Evolutionary conservation across 805 yeast genomes (phyloP).

Genomic region (Kregervanrija delftensis): DNA sequence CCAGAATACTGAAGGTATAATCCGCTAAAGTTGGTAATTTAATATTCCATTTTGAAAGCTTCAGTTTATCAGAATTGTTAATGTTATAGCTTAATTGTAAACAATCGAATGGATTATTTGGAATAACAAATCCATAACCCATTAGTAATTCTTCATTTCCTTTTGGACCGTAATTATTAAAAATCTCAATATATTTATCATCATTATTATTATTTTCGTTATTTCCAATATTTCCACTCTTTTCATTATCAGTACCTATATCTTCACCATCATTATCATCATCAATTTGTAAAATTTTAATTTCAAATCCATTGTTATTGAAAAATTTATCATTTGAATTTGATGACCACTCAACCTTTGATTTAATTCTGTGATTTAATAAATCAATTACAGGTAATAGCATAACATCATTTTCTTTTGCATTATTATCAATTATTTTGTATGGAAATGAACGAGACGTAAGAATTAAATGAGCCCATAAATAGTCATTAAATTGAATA

Average conservation of each 20-base stretch:
- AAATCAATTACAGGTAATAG: slow-evolving; percentile 74
- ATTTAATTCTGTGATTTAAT: slow-evolving; percentile 60
- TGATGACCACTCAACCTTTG: slow-evolving; percentile 58
- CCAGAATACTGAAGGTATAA: slow-evolving; percentile 21
- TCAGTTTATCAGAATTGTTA: not conserved
- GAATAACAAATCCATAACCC: slow-evolving; percentile 73
- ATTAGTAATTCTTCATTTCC: slow-evolving; percentile 77
- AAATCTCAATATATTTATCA: slow-evolving; percentile 42
- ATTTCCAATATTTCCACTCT: slow-evolving; percentile 1
- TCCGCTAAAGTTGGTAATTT: slow-evolving; percentile 21
- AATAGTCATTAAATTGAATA: slow-evolving; percentile 43
- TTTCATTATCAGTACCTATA: slow-evolving; percentile 1
- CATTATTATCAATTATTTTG: slow-evolving; percentile 35
- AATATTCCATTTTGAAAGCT: slow-evolving; percentile 15
- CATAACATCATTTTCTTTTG: slow-evolving; percentile 33
- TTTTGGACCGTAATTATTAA: slow-evolving; percentile 82
- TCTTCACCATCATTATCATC: not conserved
- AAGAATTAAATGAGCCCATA: slow-evolving; percentile 71
- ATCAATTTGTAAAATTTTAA: slow-evolving; percentile 6
- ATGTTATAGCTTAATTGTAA: slow-evolving; percentile 52
- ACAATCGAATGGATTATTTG: slow-evolving; percentile 49
- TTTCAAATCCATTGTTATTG: slow-evolving; percentile 7
- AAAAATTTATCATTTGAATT: slow-evolving; percentile 13
- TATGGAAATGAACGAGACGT: slow-evolving; percentile 81
- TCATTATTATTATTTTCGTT: not conserved